Percentiles rank a stretch among this genome's conserved stretches.
Conservation (phyloP, 2,329 filamentous ascomycete genomes). For the Neophaeococcomyces aloes region DNA sequence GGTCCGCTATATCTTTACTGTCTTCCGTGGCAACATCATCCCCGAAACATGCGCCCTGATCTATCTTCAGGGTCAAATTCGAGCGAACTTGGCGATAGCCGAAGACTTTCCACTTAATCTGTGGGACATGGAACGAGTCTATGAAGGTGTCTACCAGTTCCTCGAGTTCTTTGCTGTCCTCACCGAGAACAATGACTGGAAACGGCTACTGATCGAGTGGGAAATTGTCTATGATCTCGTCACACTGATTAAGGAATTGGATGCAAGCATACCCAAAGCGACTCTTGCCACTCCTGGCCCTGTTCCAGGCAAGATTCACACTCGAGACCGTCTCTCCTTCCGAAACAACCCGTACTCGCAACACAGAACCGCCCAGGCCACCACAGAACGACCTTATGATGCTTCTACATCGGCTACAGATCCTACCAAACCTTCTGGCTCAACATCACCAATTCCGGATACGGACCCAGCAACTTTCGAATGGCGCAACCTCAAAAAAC, state of each 20-base stretch:
- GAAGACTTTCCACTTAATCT: conserved; percentile 87
- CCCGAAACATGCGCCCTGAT: conserved; percentile 92
- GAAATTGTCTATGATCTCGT: conserved; percentile 83
- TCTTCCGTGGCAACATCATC: conserved; percentile 84
- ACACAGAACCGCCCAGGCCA: conserved; percentile 31
- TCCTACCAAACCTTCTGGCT: conserved; percentile 34
- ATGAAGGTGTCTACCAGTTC: conserved; percentile 88
- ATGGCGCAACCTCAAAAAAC: conserved; percentile 79
- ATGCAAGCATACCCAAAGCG: conserved; percentile 77
- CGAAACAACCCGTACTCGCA: conserved; percentile 19
- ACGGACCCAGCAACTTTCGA: conserved; percentile 57
- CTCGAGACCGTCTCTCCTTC: conserved; percentile 14
- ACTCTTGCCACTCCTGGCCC: conserved; percentile 26
- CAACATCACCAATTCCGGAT: conserved; percentile 37
- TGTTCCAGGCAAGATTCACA: conserved; percentile 8
- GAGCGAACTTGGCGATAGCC: conserved; percentile 61
- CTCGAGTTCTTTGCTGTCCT: conserved; percentile 87
- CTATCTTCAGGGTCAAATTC: conserved; percentile 83
- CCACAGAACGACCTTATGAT: conserved; percentile 59
- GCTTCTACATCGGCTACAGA: conserved; percentile 26
- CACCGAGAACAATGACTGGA: conserved; percentile 73
- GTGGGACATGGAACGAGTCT: conserved; percentile 96
- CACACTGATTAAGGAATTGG: conserved; percentile 74
- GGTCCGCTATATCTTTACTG: conserved; percentile 83
- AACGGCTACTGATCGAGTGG: conserved; percentile 79